Evolutionary conservation across 257 asterid genomes (phyloP).

Genomic region (Thymus quinquecostatus): DNA sequence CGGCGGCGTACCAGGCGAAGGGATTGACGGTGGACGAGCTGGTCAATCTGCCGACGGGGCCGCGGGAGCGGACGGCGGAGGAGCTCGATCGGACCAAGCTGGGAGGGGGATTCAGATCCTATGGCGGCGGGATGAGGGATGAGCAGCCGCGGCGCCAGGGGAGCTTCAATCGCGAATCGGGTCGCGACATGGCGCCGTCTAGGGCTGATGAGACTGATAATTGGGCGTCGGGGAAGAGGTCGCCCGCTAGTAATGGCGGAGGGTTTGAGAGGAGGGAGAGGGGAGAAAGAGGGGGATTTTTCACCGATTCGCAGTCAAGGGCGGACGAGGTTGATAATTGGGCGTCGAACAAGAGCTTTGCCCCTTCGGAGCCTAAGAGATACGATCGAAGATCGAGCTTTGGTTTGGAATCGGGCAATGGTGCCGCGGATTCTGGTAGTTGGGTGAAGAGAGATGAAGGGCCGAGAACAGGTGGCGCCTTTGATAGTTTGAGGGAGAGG

Average conservation of each 20-base stretch:
- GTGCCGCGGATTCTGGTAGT: constrained; percentile 68
- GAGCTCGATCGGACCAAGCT: constrained; percentile 68
- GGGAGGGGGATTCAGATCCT: constrained; percentile 83
- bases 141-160: constrained; percentile 80
- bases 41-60: constrained; percentile 73
- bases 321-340: constrained; percentile 92
- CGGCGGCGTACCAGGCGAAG: constrained; percentile 39
- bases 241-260: constrained; percentile 40
- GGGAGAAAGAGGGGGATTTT: constrained; percentile 79
- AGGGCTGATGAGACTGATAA: constrained; percentile 91
- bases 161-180: constrained; percentile 60
- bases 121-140: constrained; percentile 60
- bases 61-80: constrained; percentile 81
- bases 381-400: constrained; percentile 66
- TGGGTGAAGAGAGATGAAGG: constrained; percentile 80
- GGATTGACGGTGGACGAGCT: constrained; percentile 61
- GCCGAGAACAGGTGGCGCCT: constrained; percentile 57
- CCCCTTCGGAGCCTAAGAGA: constrained; percentile 66
- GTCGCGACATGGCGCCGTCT: constrained; percentile 59
- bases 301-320: constrained; percentile 78
- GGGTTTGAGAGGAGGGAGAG: constrained; percentile 85
- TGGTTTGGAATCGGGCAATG: constrained; percentile 60
- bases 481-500: constrained; percentile 81
- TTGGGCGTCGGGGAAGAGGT: constrained; percentile 80
- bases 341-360: constrained; percentile 74